phyloP scores from a whole-genome alignment of 257 asterid genomes.

The Primulina huaijiensis region DNA sequence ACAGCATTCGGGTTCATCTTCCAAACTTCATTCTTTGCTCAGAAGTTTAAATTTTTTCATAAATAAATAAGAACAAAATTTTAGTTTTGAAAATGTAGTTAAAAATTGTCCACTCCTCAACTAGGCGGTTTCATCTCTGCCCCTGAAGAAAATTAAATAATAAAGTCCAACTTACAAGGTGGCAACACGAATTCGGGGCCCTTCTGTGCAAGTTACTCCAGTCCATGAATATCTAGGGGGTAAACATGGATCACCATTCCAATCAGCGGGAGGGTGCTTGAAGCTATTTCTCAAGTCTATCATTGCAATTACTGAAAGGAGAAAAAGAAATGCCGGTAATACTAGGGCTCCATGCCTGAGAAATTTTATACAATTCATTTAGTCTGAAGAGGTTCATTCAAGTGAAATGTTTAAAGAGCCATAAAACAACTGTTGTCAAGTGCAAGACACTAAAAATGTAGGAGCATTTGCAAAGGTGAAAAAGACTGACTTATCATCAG shows the following conservation, averaged over 20 bases:
- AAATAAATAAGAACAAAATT: too few relatives aligned
- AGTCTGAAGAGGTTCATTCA: slow-evolving; percentile 3
- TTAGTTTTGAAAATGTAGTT: too few relatives aligned
- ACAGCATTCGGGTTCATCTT: too few relatives aligned
- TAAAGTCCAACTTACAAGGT: slow-evolving; percentile 60
- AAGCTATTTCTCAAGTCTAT: slow-evolving; percentile 57
- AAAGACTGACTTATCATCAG: too few relatives aligned
- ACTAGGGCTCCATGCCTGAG: not conserved
- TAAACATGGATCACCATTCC: slow-evolving; percentile 96
- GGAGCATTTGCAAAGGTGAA: not conserved
- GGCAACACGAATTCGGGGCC: slow-evolving; percentile 60
- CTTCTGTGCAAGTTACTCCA: slow-evolving; percentile 78
- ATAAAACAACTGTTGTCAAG: not conserved
- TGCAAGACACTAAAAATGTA: slow-evolving; percentile 1
- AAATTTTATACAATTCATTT: not conserved
- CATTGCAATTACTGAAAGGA: slow-evolving; percentile 66
- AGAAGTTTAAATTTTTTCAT: too few relatives aligned
- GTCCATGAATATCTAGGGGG: slow-evolving; percentile 81
- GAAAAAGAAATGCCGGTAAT: not conserved
- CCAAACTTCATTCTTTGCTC: too few relatives aligned
- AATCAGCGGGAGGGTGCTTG: slow-evolving; percentile 73
- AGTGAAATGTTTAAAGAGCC: not conserved
- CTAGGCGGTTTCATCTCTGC: not conserved
- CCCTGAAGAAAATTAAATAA: not conserved
- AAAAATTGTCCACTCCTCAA: not conserved